These are phyloP conservation scores for Zopfia rhizophila DNA, from an alignment of 2,329 filamentous ascomycete species.

Conservation along the genomic window DNA sequence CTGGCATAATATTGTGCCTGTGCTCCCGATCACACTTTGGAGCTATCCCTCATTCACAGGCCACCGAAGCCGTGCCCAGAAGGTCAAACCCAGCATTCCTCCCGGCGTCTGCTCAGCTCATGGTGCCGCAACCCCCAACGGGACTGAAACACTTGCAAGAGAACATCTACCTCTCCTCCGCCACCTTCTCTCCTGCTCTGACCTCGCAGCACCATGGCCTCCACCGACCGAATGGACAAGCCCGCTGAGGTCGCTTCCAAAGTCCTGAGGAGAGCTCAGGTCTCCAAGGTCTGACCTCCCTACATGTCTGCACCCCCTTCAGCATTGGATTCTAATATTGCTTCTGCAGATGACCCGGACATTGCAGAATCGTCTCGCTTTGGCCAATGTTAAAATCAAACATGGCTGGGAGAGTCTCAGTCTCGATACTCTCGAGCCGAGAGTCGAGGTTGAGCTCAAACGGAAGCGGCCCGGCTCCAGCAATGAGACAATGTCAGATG, in stretches of 20 bases:
- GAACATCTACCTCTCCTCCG: slow-evolving; percentile 30
- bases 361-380: slow-evolving; percentile 90
- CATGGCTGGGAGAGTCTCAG: slow-evolving; percentile 94
- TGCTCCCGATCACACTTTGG: slow-evolving; percentile 30
- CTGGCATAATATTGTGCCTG: slow-evolving; percentile 34
- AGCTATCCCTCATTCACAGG: slow-evolving; percentile 38
- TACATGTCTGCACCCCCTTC: slow-evolving; percentile 22
- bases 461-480: slow-evolving; percentile 72
- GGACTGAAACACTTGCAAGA: slow-evolving; percentile 39
- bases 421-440: slow-evolving; percentile 85
- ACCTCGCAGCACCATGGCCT: slow-evolving; percentile 42
- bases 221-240: slow-evolving; percentile 44
- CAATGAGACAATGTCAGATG: slow-evolving; percentile 84
- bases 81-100: slow-evolving; percentile 38
- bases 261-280: slow-evolving; percentile 55
- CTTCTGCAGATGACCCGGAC: slow-evolving; percentile 83
- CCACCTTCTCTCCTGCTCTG: slow-evolving; percentile 19
- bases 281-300: slow-evolving; percentile 50
- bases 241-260: slow-evolving; percentile 54
- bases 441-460: slow-evolving; percentile 81
- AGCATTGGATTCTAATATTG: slow-evolving; percentile 36
- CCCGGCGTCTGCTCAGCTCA: slow-evolving; percentile 40
- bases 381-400: slow-evolving; percentile 97
- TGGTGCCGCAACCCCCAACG: slow-evolving; percentile 37
- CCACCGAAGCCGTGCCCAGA: slow-evolving; percentile 14